phyloP scores from a whole-genome alignment of 169 alveolate species.

The Pseudocohnilembus persalinus region DNA sequence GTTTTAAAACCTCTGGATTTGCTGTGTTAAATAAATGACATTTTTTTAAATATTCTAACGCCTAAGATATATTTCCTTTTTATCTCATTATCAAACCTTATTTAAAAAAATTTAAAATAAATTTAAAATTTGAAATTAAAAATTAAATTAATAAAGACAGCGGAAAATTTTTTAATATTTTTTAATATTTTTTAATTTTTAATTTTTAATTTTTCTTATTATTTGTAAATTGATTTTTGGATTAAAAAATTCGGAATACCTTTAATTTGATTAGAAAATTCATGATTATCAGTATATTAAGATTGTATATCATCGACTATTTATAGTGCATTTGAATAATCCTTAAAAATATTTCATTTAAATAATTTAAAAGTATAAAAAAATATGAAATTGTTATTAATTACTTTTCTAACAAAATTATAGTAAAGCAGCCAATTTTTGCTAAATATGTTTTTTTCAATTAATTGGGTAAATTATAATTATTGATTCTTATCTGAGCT shows the following conservation, averaged over 20 bases:
- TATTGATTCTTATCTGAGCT: no score
- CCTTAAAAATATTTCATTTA: not conserved
- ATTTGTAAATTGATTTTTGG: no score
- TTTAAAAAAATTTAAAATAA: slow-evolving; percentile 3
- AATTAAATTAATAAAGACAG: no score
- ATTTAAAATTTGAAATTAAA: no score
- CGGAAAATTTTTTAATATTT: no score
- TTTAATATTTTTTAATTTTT: no score
- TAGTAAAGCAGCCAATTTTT: not conserved
- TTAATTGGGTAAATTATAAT: no score
- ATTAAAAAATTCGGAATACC: no score
- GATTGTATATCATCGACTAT: not conserved
- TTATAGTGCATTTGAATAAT: not conserved
- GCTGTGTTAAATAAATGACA: slow-evolving; percentile 57
- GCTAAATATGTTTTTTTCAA: not conserved
- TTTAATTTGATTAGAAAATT: slow-evolving; percentile 18
- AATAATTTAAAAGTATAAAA: no score
- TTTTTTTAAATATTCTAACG: slow-evolving; percentile 64
- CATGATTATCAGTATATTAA: slow-evolving; percentile 11
- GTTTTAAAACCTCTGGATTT: slow-evolving; percentile 61
- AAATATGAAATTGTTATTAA: not conserved
- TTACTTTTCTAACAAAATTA: not conserved
- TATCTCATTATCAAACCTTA: slow-evolving; percentile 67
- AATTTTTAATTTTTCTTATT: no score
- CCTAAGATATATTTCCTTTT: slow-evolving; percentile 66